Evolutionary conservation across 164 flowering plant species (phyloP).

Genomic region (Aristolochia contorta): DNA sequence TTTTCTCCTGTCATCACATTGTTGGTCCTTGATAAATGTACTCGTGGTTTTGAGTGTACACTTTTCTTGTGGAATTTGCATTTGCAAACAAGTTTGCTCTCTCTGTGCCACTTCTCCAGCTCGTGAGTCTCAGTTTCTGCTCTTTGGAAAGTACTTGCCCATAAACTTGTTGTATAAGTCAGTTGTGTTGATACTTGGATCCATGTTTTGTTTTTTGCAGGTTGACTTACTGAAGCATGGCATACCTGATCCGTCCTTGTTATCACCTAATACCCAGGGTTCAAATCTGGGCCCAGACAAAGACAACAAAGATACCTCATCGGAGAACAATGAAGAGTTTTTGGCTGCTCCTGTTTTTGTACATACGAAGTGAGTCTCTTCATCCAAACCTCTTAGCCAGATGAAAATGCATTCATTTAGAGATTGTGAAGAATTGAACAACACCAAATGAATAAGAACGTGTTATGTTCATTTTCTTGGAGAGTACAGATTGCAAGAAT

Average conservation of each 20-base stretch:
- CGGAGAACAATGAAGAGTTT: slow-evolving; percentile 46
- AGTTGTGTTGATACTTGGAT: not conserved
- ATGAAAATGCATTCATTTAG: not conserved
- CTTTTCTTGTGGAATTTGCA: too few relatives aligned
- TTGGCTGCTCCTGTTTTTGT: slow-evolving; percentile 75
- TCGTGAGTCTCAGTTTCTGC: not conserved
- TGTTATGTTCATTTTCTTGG: not conserved
- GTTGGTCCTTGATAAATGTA: too few relatives aligned
- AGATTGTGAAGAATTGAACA: not conserved
- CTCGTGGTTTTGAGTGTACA: too few relatives aligned
- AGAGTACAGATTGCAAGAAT: slow-evolving; percentile 42
- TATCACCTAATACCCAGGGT: slow-evolving; percentile 29
- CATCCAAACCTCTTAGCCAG: not conserved
- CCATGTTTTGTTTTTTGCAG: slow-evolving; percentile 27
- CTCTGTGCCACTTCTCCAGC: not conserved
- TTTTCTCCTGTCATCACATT: too few relatives aligned
- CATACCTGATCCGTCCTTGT: slow-evolving; percentile 76
- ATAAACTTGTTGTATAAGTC: too few relatives aligned
- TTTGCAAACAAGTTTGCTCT: too few relatives aligned
- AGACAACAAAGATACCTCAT: slow-evolving; percentile 37
- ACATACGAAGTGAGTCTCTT: slow-evolving; percentile 56
- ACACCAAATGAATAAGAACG: not conserved
- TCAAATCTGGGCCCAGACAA: slow-evolving; percentile 45
- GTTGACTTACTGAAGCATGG: slow-evolving; percentile 88
- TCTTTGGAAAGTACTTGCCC: not conserved